These are phyloP conservation scores for Parasitella parasitica DNA, from an alignment of 371 early-diverging fungal genomes.

Conservation along the genomic window DNA sequence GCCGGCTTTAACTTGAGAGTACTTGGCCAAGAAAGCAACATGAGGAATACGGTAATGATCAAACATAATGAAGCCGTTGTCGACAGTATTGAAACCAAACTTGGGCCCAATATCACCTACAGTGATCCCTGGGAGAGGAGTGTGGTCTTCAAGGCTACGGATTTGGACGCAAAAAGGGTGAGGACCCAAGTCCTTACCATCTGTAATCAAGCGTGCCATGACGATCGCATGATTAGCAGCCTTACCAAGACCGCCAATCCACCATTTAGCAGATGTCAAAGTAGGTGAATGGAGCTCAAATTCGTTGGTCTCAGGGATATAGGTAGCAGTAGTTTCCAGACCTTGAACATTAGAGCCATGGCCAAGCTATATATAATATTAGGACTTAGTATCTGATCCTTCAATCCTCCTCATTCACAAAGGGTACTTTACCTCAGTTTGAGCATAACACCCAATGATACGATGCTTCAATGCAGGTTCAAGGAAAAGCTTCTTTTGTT, in stretches of 20 bases:
- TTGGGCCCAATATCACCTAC: slow-evolving; percentile 92
- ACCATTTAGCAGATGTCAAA: slow-evolving; percentile 83
- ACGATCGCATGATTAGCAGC: slow-evolving; percentile 82
- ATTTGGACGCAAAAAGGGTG: slow-evolving; percentile 88
- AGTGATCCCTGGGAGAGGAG: slow-evolving; percentile 74
- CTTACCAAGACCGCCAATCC: slow-evolving; percentile 82
- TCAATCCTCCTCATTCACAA: slow-evolving; percentile 5
- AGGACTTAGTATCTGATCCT: background rate
- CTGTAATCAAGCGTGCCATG: slow-evolving; percentile 81
- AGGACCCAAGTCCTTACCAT: slow-evolving; percentile 78
- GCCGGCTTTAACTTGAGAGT: slow-evolving; percentile 64
- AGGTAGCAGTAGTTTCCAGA: slow-evolving; percentile 90
- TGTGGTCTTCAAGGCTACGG: slow-evolving; percentile 75
- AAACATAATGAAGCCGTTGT: slow-evolving; percentile 85
- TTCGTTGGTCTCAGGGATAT: slow-evolving; percentile 74
- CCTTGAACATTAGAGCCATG: slow-evolving; percentile 84
- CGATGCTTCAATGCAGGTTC: slow-evolving; percentile 69
- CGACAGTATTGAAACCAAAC: slow-evolving; percentile 78
- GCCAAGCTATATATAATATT: slow-evolving; percentile 40
- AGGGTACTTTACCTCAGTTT: slow-evolving; percentile 66
- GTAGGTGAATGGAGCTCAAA: slow-evolving; percentile 85
- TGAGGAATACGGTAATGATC: slow-evolving; percentile 79
- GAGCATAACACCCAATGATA: slow-evolving; percentile 86
- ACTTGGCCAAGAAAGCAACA: slow-evolving; percentile 76
- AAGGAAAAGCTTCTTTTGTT: slow-evolving; percentile 77